Percentiles rank a stretch among this genome's conserved stretches.
phyloP scores from a whole-genome alignment of 2,329 filamentous ascomycete species.

The Clonostachys rhizophaga region DNA sequence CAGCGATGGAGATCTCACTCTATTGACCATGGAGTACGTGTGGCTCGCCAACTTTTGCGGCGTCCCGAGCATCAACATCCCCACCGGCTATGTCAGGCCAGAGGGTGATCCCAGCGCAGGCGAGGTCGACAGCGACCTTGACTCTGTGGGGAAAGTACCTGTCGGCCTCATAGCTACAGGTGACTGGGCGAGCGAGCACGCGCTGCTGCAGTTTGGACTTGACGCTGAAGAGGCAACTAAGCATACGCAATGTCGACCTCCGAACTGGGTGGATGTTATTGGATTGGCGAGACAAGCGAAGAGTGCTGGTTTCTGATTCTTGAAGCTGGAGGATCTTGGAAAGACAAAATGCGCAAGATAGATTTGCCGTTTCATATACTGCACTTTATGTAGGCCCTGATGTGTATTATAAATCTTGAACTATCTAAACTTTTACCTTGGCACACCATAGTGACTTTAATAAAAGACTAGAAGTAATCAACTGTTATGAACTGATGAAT shows the following conservation, averaged over 20 bases:
- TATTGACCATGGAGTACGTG: constrained; percentile 42
- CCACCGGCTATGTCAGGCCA: constrained; percentile 37
- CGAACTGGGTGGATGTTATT: constrained; percentile 41
- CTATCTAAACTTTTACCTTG: too few species aligned
- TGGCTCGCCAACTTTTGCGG: constrained; percentile 49
- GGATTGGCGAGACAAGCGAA: background rate
- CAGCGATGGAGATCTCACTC: constrained; percentile 39
- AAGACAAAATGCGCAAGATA: too few species aligned
- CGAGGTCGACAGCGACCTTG: constrained; percentile 16
- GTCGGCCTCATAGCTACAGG: constrained; percentile 51
- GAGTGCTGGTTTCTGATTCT: background rate
- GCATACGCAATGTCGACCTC: constrained; percentile 23
- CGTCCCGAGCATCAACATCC: constrained; percentile 36
- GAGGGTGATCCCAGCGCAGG: constrained; percentile 21
- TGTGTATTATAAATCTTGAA: too few species aligned
- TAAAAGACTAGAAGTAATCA: too few species aligned
- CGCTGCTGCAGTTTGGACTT: constrained; percentile 40
- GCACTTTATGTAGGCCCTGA: too few species aligned
- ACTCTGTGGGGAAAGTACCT: constrained; percentile 35
- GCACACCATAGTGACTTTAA: too few species aligned
- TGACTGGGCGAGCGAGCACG: constrained; percentile 48
- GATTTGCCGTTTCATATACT: too few species aligned
- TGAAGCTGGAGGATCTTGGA: too few species aligned
- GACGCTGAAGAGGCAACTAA: constrained; percentile 36
- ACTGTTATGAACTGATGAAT: too few species aligned